Percentiles rank a stretch among this genome's conserved stretches.
Conservation (phyloP, 805 yeast species). For the Brettanomyces sp. region DNA sequence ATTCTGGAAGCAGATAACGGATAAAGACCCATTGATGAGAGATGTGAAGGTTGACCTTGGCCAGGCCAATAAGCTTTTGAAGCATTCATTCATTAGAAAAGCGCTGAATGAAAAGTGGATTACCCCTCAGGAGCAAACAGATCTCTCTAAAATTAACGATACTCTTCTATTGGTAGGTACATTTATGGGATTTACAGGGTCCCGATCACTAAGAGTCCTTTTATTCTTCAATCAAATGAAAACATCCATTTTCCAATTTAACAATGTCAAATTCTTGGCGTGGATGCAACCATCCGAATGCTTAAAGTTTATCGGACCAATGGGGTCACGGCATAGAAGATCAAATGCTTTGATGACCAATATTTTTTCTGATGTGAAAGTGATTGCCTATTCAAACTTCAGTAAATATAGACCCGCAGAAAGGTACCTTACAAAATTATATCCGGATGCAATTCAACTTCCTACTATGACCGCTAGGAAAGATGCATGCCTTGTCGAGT, state of each 20-base stretch:
- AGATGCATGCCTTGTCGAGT: constrained; percentile 23
- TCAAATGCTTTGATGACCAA: constrained; percentile 60
- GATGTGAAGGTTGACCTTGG: constrained; percentile 9
- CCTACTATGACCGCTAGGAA: constrained; percentile 12
- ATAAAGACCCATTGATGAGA: constrained; percentile 8
- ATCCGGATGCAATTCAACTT: constrained; percentile 14
- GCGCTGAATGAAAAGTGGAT: constrained; percentile 36
- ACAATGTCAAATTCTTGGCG: constrained; percentile 60
- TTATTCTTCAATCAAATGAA: constrained; percentile 21
- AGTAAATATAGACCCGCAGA: constrained; percentile 8
- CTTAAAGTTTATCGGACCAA: constrained; percentile 49
- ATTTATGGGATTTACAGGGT: constrained; percentile 36
- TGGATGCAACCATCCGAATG: constrained; percentile 59
- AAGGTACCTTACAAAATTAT: constrained; percentile 3
- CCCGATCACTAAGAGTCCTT: constrained; percentile 40
- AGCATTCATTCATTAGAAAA: constrained; percentile 12
- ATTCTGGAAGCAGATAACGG: constrained; percentile 16
- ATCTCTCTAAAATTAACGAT: constrained; percentile 15
- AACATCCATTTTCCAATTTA: constrained; percentile 27
- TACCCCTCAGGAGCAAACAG: constrained; percentile 19
- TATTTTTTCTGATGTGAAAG: constrained; percentile 46
- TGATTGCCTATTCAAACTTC: constrained; percentile 39
- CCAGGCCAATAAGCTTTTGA: constrained; percentile 9
- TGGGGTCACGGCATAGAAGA: constrained; percentile 43
- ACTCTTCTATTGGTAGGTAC: constrained; percentile 23